Percentiles rank a stretch among this genome's conserved stretches.
Evolutionary conservation across 176 grass and related monocot species (phyloP).

Genomic region (Hordeum vulgare): DNA sequence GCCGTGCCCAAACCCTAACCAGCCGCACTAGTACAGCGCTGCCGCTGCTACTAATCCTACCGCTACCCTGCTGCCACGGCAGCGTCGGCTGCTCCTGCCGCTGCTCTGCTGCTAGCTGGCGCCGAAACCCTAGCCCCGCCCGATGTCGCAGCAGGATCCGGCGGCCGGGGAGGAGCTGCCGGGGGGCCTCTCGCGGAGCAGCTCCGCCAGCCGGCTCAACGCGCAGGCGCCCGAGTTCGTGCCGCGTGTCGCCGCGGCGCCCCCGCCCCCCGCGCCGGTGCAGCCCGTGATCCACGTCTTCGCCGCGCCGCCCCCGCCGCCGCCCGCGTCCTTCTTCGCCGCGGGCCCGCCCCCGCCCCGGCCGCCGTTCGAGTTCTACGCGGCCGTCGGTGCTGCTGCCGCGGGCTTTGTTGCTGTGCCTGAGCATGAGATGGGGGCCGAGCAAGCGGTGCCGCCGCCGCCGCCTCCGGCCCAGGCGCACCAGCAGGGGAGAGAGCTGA

Average conservation of each 20-base stretch:
- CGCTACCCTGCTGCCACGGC: neutral
- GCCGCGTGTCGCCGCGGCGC: slow-evolving; percentile 37
- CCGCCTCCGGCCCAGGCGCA: neutral
- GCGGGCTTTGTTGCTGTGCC: slow-evolving; percentile 16
- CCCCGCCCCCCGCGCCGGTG: neutral
- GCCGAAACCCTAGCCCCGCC: slow-evolving; percentile 35
- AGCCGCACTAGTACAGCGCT: neutral
- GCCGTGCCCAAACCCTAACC: neutral
- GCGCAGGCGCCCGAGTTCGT: slow-evolving; percentile 88
- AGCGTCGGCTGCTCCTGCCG: neutral
- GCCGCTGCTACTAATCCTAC: neutral
- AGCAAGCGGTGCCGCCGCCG: neutral
- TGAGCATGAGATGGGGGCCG: slow-evolving; percentile 39
- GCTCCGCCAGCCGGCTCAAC: slow-evolving; percentile 73
- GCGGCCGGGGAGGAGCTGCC: slow-evolving; percentile 16
- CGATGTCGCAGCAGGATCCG: slow-evolving; percentile 62
- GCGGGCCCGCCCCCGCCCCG: slow-evolving; percentile 35
- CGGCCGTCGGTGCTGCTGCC: neutral
- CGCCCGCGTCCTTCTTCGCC: slow-evolving; percentile 41
- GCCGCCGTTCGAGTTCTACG: slow-evolving; percentile 59
- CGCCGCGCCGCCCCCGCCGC: slow-evolving; percentile 24
- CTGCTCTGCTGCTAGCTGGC: neutral
- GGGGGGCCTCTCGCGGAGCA: slow-evolving; percentile 38
- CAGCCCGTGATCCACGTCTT: slow-evolving; percentile 51
- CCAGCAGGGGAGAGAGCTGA: slow-evolving; percentile 37